Percentiles rank a stretch among this genome's conserved stretches.
phyloP scores from a whole-genome alignment of 345 rosid genomes.

The Kernera saxatilis region DNA sequence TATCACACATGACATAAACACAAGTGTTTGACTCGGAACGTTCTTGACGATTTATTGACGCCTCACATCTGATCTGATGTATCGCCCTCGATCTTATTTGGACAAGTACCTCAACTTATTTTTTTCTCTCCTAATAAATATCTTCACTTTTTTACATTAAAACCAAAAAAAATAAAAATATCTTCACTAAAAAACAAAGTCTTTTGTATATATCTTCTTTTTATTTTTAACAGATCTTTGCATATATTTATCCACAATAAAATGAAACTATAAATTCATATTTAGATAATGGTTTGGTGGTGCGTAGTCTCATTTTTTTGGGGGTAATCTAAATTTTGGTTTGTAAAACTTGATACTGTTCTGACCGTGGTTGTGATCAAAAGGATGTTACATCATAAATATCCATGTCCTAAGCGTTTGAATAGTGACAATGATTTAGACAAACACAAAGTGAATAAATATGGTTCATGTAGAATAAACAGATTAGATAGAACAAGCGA shows the following conservation, averaged over 20 bases:
- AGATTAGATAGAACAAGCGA: background rate
- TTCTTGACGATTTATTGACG: background rate
- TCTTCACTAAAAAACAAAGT: no score
- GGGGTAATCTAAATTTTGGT: background rate
- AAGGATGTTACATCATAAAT: background rate
- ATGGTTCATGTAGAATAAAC: background rate
- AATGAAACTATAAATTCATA: background rate
- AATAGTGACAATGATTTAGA: background rate
- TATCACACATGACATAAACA: constrained; percentile 5
- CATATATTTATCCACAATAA: background rate
- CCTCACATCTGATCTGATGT: background rate
- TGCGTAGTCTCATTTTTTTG: background rate
- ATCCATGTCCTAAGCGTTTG: background rate
- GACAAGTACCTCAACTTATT: background rate
- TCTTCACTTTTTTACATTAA: no score
- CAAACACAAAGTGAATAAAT: background rate
- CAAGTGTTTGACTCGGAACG: background rate
- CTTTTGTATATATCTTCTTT: background rate
- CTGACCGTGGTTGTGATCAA: background rate
- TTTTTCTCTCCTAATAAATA: background rate
- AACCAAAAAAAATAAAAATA: no score
- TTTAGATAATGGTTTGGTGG: background rate
- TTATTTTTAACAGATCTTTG: background rate
- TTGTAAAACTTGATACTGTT: background rate
- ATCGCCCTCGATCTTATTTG: background rate